Base-by-base conservation (phyloP, 2,329 filamentous ascomycete genomes). In the Emmonsiellopsis sp. region DNA sequence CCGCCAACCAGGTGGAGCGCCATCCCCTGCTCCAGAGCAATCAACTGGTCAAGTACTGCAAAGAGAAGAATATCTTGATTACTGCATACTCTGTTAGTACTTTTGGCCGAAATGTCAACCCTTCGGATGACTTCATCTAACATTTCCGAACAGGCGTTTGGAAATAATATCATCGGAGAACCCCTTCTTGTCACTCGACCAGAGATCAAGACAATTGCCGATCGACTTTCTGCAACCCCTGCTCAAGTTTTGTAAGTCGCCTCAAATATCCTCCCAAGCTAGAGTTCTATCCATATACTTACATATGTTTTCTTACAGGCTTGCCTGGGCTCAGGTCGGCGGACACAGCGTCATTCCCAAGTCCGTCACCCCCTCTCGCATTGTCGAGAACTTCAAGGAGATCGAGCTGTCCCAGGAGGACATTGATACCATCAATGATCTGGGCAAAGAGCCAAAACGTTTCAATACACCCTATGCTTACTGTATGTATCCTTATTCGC, bases 1-100 rank as follows among this genome's bases (percentile, higher is more conserved):
- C 80, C 1, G 78, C 79, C 60, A 86, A 87, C 69, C 84, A 87
- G 69, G 81, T 87, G 58, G 84, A 87, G 65, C 81, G 81, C 50
- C 83, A 87, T 65, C 82, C 84, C 1, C 85, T 84, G 61, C 74
- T 87, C 9, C 84, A 85, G 64, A 84, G 81, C 63, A 70, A 71
- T 1, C 73, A 78, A 15, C 69, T 87, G 31, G 67, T 84, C 7
- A 70, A 76, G 11, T 82, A 78, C 67, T 82, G 78, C 69, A 68
- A 77, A 51, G 66, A 74, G 58, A 79, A 84, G 65, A 73, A 73
- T 56, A 85, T 86, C 57, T 72, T 80, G 55, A 67, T 85, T 46
- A 78, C 81, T 61, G 82, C 82, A 4, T 86, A 86, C 69, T 84
- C 80, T 41, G 83, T 70, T 63, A 46, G 66, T 51, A 13, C 5